These are phyloP conservation scores for Akanthomyces uredinophilus DNA, from an alignment of 2,329 filamentous ascomycete species.

Conservation along the genomic window DNA sequence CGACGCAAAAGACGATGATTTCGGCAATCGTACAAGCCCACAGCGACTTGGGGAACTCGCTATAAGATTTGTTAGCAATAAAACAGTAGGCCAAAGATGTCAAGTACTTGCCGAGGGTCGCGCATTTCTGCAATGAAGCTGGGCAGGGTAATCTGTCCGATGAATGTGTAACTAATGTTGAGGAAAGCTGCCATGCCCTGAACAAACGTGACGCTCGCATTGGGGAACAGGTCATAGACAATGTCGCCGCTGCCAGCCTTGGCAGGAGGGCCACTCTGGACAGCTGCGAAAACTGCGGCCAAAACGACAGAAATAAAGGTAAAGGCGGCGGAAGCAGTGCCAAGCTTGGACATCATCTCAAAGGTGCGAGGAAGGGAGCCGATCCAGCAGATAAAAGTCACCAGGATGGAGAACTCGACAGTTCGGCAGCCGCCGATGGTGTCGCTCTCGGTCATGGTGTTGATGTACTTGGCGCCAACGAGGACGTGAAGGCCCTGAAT, in stretches of 20 bases:
- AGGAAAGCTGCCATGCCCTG: constrained; percentile 80
- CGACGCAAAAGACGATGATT: constrained; percentile 77
- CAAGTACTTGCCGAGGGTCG: constrained; percentile 41
- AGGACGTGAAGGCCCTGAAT: constrained; percentile 80
- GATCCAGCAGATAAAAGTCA: constrained; percentile 69
- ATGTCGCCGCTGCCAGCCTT: constrained; percentile 50
- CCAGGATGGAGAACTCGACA: constrained; percentile 70
- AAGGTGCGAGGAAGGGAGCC: constrained; percentile 85
- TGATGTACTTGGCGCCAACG: constrained; percentile 79
- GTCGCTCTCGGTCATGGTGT: constrained; percentile 73
- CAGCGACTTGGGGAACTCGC: constrained; percentile 87
- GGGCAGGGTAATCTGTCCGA: constrained; percentile 88
- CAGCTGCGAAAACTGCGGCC: constrained; percentile 73
- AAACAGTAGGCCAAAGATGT: not conserved
- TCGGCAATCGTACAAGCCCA: constrained; percentile 88
- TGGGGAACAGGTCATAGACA: constrained; percentile 62
- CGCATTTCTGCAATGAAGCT: constrained; percentile 96
- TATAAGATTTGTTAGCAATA: constrained; percentile 42
- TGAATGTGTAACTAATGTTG: constrained; percentile 95
- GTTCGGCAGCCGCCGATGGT: constrained; percentile 64
- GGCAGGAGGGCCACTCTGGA: constrained; percentile 61
- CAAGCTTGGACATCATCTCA: constrained; percentile 70
- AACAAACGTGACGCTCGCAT: constrained; percentile 71
- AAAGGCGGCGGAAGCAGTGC: constrained; percentile 74
- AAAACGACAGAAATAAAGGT: constrained; percentile 86